Evolutionary conservation across 352 stramenopile genomes (phyloP), one percentile per base, ranked within the genome.

Genomic region (Phytophthora tubulina): DNA sequence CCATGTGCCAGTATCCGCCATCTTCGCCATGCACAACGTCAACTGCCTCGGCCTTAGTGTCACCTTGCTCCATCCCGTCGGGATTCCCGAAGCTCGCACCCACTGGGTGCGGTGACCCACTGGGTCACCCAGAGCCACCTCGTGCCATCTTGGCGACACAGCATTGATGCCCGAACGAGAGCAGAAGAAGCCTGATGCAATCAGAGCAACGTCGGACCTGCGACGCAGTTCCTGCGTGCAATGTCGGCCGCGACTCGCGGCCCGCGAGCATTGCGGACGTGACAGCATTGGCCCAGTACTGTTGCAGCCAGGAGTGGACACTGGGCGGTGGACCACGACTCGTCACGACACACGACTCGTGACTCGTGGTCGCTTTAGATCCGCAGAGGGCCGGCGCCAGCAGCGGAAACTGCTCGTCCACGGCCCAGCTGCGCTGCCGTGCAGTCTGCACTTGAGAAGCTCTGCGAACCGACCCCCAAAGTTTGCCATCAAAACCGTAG

Each of bases 121-220:
- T 27, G 21, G 21, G 21, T 27, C 39, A 62, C 38, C 48, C 31
- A 30, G 31, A 33, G 60, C 32, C 45, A 58, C 17, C 50, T 63
- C 31, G 64, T 44, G 56, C 56, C 55, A 72, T 67, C 49, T 67
- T 45, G 53, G 6, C 67, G 67, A 66, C 60, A 57, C 67, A 53
- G 15, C 15, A 73, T 44, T 6, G 15, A 30, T 15, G 38, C 33
- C 54, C 10, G 63, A 17, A 30, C 44, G 32, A 36, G 7, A 31
- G 9, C 15, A 27, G 44, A 67, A 17, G 10, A 53, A 8, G 9
- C 6, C 17, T 11, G 45, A 48, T 5, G 53, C 46, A 46, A n/a
- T 15, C 39, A 46, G 15, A 17, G 17, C 39, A 46, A 41, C 14
- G 53, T 53, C 30, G 31, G 30, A 53, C 55, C n/a, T 53, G 55